Evolutionary conservation across 2,329 filamentous ascomycete genomes (phyloP).

Genomic region (Colletotrichum tropicale): DNA sequence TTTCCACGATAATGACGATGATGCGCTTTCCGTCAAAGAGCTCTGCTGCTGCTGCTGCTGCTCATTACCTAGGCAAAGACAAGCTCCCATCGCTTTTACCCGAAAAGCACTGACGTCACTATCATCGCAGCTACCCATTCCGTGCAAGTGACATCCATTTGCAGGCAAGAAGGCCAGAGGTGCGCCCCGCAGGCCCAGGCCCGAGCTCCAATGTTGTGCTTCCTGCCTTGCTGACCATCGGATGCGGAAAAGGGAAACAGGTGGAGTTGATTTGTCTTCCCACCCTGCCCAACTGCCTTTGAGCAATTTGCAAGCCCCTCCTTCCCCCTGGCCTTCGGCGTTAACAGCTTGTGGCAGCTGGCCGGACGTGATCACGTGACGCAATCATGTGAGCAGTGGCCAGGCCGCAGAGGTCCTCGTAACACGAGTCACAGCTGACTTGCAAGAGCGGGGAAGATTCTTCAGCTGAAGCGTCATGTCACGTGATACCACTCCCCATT

Average conservation of each 20-base stretch:
- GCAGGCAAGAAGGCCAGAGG: neutral
- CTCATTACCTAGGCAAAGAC: neutral
- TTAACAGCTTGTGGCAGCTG: neutral
- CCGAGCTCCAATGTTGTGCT: neutral
- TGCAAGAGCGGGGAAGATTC: neutral
- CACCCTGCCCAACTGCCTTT: neutral
- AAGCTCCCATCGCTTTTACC: neutral
- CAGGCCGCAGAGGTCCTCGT: neutral
- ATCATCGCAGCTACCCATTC: neutral
- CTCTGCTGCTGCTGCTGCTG: neutral
- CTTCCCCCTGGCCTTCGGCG: neutral
- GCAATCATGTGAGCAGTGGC: fast-evolving
- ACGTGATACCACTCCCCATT: neutral
- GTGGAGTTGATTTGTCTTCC: neutral
- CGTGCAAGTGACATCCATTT: neutral
- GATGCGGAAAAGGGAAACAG: neutral
- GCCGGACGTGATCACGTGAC: neutral
- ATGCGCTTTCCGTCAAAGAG: neutral
- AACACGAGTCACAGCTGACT: neutral
- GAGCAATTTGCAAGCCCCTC: neutral
- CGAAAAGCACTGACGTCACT: slow-evolving; percentile 3
- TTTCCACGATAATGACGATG: neutral
- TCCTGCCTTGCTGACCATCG: neutral
- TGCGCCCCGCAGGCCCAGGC: neutral
- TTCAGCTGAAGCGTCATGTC: neutral